These are phyloP conservation scores for Priceomyces carsonii DNA, from an alignment of 805 yeast species.

Conservation along the genomic window DNA sequence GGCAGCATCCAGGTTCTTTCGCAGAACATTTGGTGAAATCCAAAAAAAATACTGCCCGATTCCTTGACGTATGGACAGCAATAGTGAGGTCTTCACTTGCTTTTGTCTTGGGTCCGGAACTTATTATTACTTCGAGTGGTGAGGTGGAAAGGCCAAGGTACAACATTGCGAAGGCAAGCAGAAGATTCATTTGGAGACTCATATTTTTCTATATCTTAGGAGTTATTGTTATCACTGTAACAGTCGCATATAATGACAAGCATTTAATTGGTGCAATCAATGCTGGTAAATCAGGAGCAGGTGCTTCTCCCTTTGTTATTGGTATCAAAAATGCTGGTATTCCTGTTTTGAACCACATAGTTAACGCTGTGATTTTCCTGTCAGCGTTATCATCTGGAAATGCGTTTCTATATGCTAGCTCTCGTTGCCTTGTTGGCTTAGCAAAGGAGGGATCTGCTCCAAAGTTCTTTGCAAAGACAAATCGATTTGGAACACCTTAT, in stretches of 20 bases:
- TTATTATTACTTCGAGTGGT: constrained; percentile 40
- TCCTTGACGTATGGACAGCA: constrained; percentile 61
- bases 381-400: constrained; percentile 72
- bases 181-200: constrained; percentile 51
- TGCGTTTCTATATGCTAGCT: constrained; percentile 26
- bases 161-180: constrained; percentile 58
- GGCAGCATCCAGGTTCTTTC: constrained; percentile 24
- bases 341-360: constrained; percentile 60
- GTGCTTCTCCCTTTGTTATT: constrained; percentile 37
- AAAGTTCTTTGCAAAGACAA: constrained; percentile 14
- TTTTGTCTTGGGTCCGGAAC: constrained; percentile 54
- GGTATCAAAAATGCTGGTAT: constrained; percentile 41
- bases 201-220: constrained; percentile 33
- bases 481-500: constrained; percentile 20
- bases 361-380: constrained; percentile 72
- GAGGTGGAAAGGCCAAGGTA: constrained; percentile 61
- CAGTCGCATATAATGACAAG: constrained; percentile 22
- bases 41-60: constrained; percentile 57
- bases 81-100: constrained; percentile 62
- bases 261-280: constrained; percentile 11
- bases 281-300: constrained; percentile 46
- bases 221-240: constrained; percentile 34
- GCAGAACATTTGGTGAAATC: constrained; percentile 15
- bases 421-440: constrained; percentile 25
- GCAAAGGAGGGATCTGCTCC: constrained; percentile 21